Evolutionary conservation across 1,139 yeast genomes (phyloP), one percentile per base, ranked within the genome.

Genomic region (Suhomyces taliae): DNA sequence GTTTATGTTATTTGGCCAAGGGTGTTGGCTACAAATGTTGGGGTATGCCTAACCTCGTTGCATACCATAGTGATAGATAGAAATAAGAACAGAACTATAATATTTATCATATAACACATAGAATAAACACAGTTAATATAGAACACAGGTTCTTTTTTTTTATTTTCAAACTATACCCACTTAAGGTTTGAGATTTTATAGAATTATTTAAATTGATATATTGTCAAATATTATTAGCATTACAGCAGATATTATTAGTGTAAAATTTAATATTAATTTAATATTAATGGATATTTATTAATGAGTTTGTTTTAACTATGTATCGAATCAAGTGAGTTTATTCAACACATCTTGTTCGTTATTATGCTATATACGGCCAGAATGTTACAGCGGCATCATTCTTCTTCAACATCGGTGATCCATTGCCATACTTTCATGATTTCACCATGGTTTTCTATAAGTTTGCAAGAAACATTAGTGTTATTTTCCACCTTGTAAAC

Each of bases 401-500:
- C 43, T 19, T 46, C 46, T 8, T 46, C 46, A 41, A 47, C 50
- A 37, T 72, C 78, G 11, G 87, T 82, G 31, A 85, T 75, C 96
- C 96, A 90, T 60, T 89, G 90, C 96, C 96, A 90, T 32, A 89
- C 90, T 59, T 84, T 82, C 82, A 87, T 82, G 51, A 90, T 86
- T 56, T 90, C 97, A 6, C 97, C 97, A 57, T 85, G 88, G 37
- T 83, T 74, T 60, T 90, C 97, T 51, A 81, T 66, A 51, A 84
- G 79, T 42, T 81, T 74, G 39, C 74, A 70, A 39, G 81, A 74
- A 29, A 90, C 79, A 55, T 85, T 85, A 33, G 85, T 69, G 57
- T 89, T 87, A 45, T 69, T 66, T 58, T 90, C 97, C 9, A 93
- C 79, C 41, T 70, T 74, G 36, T 67, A 66, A 43, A 77, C 74